Evolutionary conservation across 176 grass and related monocot genomes (phyloP).

Genomic region (barley (Hordeum vulgare)): DNA sequence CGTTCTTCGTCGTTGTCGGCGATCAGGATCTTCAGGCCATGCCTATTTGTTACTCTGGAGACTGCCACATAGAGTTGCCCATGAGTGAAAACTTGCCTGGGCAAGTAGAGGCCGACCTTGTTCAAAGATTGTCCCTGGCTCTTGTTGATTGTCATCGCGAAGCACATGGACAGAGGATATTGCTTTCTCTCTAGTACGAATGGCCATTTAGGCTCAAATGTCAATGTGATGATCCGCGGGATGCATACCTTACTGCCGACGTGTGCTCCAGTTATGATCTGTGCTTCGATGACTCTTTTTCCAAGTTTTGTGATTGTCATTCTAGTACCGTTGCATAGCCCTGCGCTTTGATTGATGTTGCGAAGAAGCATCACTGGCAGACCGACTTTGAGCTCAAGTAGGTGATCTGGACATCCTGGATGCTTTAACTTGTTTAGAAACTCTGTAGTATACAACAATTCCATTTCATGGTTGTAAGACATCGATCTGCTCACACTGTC

Average conservation of each 20-base stretch:
- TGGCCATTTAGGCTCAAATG: background rate
- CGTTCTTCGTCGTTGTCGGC: background rate
- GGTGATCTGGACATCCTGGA: background rate
- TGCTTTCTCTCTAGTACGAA: background rate
- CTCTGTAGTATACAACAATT: background rate
- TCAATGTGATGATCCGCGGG: background rate
- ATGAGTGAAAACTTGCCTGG: background rate
- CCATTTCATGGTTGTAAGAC: background rate
- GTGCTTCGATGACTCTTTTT: background rate
- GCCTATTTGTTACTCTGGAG: conserved; percentile 1
- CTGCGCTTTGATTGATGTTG: conserved; percentile 2
- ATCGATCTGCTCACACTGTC: background rate
- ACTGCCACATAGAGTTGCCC: conserved; percentile 7
- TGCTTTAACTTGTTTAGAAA: conserved; percentile 6
- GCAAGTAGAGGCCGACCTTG: conserved; percentile 12
- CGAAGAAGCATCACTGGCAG: conserved; percentile 13
- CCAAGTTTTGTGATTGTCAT: conserved; percentile 3
- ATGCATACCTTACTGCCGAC: background rate
- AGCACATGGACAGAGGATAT: background rate
- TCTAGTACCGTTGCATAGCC: conserved; percentile 7
- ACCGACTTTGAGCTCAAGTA: conserved; percentile 10
- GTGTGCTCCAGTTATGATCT: conserved; percentile 1
- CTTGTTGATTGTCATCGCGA: conserved; percentile 9
- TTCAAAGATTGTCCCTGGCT: conserved; percentile 7
- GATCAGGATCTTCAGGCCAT: conserved; percentile 7